Evolutionary conservation across 208 protist genomes (phyloP).

Genomic region (Naegleria lovaniensis): DNA sequence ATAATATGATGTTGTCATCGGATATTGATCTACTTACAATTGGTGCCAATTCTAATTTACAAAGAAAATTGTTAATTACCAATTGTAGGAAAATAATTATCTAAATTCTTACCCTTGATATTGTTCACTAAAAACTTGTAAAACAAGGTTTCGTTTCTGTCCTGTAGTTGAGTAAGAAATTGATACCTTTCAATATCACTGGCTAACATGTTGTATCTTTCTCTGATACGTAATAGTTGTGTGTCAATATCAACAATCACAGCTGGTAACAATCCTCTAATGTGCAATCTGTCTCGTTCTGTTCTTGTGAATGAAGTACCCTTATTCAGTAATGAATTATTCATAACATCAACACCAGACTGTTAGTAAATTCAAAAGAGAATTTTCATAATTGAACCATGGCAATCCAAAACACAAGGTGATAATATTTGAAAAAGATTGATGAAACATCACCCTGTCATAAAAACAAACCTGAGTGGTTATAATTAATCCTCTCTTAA

Average conservation of each 20-base stretch:
- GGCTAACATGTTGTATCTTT: not conserved
- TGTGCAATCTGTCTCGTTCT: conserved; percentile 7
- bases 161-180: not conserved
- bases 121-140: conserved; percentile 32
- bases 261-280: conserved; percentile 26
- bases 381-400: no score
- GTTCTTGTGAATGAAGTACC: not conserved
- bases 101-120: not conserved
- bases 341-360: not conserved
- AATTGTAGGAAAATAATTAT: no score
- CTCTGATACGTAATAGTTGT: not conserved
- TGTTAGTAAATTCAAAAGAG: no score
- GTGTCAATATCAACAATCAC: not conserved
- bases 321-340: conserved; percentile 25
- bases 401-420: no score
- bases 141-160: conserved; percentile 58
- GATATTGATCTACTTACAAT: not conserved
- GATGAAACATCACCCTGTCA: not conserved
- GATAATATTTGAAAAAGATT: not conserved
- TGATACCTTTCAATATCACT: conserved; percentile 11
- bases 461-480: not conserved
- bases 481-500: not conserved
- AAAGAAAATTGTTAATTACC: no score
- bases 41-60: conserved; percentile 3
- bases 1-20: no score